A percentile compares a stretch with the other conserved stretches of the same genome.
These are phyloP conservation scores for Adenanthera pavonina DNA, from an alignment of 306 rosid species.

Conservation along the genomic window DNA sequence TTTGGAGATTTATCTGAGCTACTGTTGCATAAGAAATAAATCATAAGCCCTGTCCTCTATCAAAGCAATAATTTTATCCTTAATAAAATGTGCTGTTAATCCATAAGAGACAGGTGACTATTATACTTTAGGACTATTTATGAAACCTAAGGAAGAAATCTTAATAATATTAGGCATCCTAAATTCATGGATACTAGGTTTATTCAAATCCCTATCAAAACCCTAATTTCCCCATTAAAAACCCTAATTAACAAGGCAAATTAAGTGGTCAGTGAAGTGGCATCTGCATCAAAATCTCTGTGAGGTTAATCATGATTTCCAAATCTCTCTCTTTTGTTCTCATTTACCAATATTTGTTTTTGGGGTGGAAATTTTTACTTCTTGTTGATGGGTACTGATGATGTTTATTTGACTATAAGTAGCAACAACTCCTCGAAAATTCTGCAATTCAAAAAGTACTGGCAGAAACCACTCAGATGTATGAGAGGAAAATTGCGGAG, in stretches of 20 bases:
- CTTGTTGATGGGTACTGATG: conserved; percentile 24
- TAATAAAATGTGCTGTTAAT: not conserved
- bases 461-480: conserved; percentile 75
- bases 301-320: not conserved
- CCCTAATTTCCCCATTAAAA: not conserved
- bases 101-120: not conserved
- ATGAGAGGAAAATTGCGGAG: conserved; percentile 64
- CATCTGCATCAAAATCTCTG: not conserved
- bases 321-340: not conserved
- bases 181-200: not conserved
- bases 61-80: not conserved
- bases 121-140: not conserved
- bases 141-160: not conserved
- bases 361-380: not conserved
- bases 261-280: not conserved
- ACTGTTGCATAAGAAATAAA: not conserved
- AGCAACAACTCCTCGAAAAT: conserved; percentile 70
- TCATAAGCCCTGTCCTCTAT: not conserved
- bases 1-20: not conserved
- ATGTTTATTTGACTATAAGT: conserved; percentile 49
- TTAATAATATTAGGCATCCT: not conserved
- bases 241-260: not conserved
- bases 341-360: not conserved
- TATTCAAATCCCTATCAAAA: not conserved
- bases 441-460: conserved; percentile 58